Conservation (phyloP, 345 rosid species). For the Iberis pinnata region DNA sequence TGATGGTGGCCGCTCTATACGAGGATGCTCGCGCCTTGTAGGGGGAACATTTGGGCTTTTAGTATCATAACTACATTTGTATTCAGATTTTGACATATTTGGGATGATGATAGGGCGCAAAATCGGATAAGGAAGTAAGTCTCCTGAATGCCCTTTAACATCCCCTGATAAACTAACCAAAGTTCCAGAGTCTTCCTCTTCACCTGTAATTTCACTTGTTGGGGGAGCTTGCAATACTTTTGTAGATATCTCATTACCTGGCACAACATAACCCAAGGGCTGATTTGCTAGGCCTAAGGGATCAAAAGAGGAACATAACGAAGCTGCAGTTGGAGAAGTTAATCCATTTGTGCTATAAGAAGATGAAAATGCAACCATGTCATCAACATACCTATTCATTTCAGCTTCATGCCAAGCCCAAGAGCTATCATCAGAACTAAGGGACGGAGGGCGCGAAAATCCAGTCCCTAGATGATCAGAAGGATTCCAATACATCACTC, state of each 20-base stretch:
- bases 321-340: conserved; percentile 87
- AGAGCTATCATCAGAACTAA: conserved; percentile 95
- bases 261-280: conserved; percentile 74
- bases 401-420: conserved; percentile 99
- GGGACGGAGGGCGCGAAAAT: conserved; percentile 93
- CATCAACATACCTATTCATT: conserved; percentile 91
- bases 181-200: conserved; percentile 67
- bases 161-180: conserved; percentile 50
- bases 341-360: conserved; percentile 86
- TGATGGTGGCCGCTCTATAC: conserved; percentile 91
- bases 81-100: conserved; percentile 61
- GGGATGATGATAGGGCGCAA: conserved; percentile 92
- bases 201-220: conserved; percentile 45
- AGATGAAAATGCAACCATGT: conserved; percentile 94
- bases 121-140: conserved; percentile 73
- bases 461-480: conserved; percentile 77
- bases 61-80: conserved; percentile 53
- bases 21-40: conserved; percentile 68
- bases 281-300: conserved; percentile 69
- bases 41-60: conserved; percentile 81
- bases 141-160: conserved; percentile 61
- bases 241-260: conserved; percentile 75
- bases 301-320: conserved; percentile 87
- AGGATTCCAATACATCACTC: conserved; percentile 98
- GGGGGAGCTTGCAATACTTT: conserved; percentile 58